Evolutionary conservation across 2,329 filamentous ascomycete genomes (phyloP), one percentile per base, ranked within the genome.

Genomic region (Gaeumannomyces tritici): DNA sequence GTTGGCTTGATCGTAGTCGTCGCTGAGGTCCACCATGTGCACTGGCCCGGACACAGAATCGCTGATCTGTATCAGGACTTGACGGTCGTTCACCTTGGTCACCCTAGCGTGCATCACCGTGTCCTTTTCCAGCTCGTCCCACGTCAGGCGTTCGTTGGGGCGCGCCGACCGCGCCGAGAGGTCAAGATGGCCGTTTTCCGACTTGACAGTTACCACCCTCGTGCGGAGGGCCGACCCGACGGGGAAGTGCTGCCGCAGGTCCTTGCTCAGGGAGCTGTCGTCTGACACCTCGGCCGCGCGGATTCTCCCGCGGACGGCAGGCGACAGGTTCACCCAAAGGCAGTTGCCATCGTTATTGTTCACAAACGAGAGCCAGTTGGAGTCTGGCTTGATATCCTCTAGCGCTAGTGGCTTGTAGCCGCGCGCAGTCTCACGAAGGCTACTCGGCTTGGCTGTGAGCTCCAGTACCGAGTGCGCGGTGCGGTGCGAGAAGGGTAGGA

Each of bases 321-420:
- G 92, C 1, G 93, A 91, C 27, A 99, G 76, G 70, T 92, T 97
- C 57, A 96, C 89, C 93, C 95, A 98, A 27, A 96, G 80, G 70
- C 84, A 90, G 66, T 90, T 87, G 31, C 90, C 83, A 27, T 84
- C 84, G 65, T 93, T 81, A 71, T 97, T 98, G 80, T 98, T 99
- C 71, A 99, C 85, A 70, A 93, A 98, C 1, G 89, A 93, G 60
- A 96, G 74, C 74, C 90, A 86, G 2, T 82, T 84, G 24, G 89
- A 87, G 24, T 89, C 92, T 60, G 85, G 77, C 68, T 88, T 80
- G 65, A 99, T 77, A 64, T 90, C 84, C 29, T 90, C 86, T 35
- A 97, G 77, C 9, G 86, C 85, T 57, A 96, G 77, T 1, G 87
- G 77, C 42, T 77, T 69, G 0, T 66, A 66, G 3, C 74, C 68